These are phyloP conservation scores for Mycothermus thermophilus DNA, from an alignment of 495 filamentous ascomycete genomes.

Conservation along the genomic window DNA sequence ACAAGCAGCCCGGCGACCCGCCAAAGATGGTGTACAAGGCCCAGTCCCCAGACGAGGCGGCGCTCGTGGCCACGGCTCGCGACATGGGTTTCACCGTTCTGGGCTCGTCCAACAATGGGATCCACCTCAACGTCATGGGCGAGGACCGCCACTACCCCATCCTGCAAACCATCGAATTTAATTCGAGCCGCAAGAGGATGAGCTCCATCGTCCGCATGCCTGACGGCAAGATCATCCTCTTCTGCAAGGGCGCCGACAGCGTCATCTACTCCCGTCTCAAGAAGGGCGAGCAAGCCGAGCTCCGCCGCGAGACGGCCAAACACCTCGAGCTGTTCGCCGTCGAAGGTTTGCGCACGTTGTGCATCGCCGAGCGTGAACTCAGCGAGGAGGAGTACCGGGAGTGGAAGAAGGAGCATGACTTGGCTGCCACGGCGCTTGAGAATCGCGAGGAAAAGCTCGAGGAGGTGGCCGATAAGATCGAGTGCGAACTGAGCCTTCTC, in stretches of 20 bases:
- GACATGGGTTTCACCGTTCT: constrained; percentile 96
- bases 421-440: constrained; percentile 70
- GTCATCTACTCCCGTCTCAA: constrained; percentile 90
- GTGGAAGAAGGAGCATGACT: constrained; percentile 78
- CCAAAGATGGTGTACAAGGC: constrained; percentile 91
- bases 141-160: constrained; percentile 72
- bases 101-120: constrained; percentile 60
- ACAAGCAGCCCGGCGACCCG: constrained; percentile 73
- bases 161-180: constrained; percentile 94
- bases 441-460: constrained; percentile 93
- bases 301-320: constrained; percentile 71
- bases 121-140: constrained; percentile 77
- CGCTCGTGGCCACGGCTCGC: constrained; percentile 82
- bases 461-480: constrained; percentile 74
- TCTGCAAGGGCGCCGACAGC: constrained; percentile 96
- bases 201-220: constrained; percentile 96
- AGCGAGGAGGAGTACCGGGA: constrained; percentile 72
- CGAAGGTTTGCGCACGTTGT: constrained; percentile 89
- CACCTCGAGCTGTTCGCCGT: constrained; percentile 94
- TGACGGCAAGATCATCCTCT: constrained; percentile 77
- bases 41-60: constrained; percentile 94
- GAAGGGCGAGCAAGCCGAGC: constrained; percentile 70
- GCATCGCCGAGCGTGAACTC: constrained; percentile 77
- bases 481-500: constrained; percentile 75
- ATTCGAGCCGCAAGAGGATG: constrained; percentile 94